Percentiles rank a stretch among this genome's conserved stretches.
phyloP scores from a whole-genome alignment of 495 filamentous ascomycete genomes.

The Aspergillus sclerotiicarbonarius region DNA sequence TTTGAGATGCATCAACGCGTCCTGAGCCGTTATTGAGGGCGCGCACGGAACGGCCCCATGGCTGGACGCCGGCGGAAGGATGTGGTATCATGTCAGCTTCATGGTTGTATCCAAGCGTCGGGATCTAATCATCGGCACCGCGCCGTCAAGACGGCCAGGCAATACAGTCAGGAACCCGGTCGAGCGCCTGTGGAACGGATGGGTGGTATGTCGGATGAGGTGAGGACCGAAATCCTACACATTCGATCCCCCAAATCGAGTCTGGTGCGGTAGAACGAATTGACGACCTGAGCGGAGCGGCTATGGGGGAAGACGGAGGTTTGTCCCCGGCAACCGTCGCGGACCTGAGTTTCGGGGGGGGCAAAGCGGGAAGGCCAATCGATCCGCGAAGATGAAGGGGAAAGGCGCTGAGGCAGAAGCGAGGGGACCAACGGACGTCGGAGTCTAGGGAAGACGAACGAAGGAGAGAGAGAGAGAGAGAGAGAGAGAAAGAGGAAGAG shows the following conservation, averaged over 20 bases:
- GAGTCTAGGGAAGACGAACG: not conserved
- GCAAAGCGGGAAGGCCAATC: slow-evolving; percentile 11
- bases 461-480: slow-evolving; percentile 1
- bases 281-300: slow-evolving; percentile 1
- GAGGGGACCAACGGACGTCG: not conserved
- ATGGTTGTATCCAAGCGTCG: slow-evolving; percentile 37
- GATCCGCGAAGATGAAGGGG: slow-evolving; percentile 10
- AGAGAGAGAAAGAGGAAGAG: slow-evolving; percentile 10
- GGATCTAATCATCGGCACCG: slow-evolving; percentile 22
- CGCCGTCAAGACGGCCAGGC: slow-evolving; percentile 1
- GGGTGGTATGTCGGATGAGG: not conserved
- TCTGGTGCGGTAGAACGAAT: not conserved
- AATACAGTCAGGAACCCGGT: not conserved
- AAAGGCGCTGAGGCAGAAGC: not conserved
- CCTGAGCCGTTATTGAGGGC: slow-evolving; percentile 36
- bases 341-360: slow-evolving; percentile 8
- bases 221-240: not conserved
- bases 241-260: not conserved
- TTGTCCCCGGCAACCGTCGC: slow-evolving; percentile 13
- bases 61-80: slow-evolving; percentile 46
- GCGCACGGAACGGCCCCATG: slow-evolving; percentile 41
- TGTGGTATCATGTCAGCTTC: slow-evolving; percentile 49
- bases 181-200: not conserved
- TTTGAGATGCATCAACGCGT: slow-evolving; percentile 30
- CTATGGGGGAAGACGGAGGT: slow-evolving; percentile 2